Evolutionary conservation across 192 early-diverging fungal species (phyloP), one percentile per base, ranked within the genome.

Genomic region (Chytriomyces sp.): DNA sequence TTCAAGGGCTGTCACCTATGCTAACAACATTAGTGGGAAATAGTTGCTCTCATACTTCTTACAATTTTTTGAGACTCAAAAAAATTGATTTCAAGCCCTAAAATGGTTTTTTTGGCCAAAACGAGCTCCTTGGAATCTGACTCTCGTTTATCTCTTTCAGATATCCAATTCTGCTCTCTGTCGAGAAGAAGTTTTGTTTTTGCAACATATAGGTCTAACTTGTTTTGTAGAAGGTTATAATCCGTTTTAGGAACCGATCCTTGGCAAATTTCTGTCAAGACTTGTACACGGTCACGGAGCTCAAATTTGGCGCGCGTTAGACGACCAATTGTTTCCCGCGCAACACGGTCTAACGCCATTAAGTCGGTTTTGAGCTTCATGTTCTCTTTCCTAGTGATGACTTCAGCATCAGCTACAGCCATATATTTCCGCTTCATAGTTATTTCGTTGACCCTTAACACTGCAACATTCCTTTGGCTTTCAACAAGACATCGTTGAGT

Each of bases 361-460:
- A 81, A 58, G 57, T 84, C 75, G 32, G 32, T 14, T 68, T 78
- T 75, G 26, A 80, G 70, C 37, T 67, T 58, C 14, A 25, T 32
- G 30, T 72, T 79, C 53, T 86, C 83, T 53, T 74, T 79, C 25
- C 78, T 52, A 33, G 81, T 54, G 17, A 41, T 63, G 5, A 34
- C 49, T 41, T 84, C 81, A 2, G 62, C 49, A 39, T 81, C 77
- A 17, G 59, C 39, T 26, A 77, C 33, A 4, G 84, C 79, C 39
- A 69, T 4, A 52, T 74, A 71, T 39, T 76, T 69, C 39, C 85
- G 73, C 30, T 34, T 73, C n/a, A 82, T 39, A 22, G 41, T 52
- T 37, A 71, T 64, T 67, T 86, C 84, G 41, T 82, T 84, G 5
- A 84, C 78, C 36, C 73, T 52, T 32, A 82, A 25, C 7, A 85